A percentile compares a stretch with the other conserved stretches of the same genome.
Conservation (phyloP, 768 basidiomycete species). For the Xerocomellus dryophilus region DNA sequence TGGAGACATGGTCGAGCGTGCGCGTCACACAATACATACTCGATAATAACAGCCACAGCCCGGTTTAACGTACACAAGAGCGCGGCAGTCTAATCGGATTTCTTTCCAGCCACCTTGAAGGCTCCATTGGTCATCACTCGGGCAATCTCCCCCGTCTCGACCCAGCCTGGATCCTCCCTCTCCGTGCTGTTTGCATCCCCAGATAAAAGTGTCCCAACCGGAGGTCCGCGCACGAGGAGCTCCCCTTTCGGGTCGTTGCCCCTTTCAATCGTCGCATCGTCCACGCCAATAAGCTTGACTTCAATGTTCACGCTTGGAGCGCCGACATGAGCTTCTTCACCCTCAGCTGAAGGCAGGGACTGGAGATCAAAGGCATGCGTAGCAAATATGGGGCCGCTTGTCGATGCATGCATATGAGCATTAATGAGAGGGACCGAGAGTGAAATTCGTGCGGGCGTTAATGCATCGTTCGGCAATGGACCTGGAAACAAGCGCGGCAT, state of each 20-base stretch:
- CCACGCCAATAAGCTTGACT: slow-evolving; percentile 67
- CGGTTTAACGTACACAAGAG: neutral
- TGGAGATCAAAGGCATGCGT: slow-evolving; percentile 86
- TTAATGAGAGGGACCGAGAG: slow-evolving; percentile 76
- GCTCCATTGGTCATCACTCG: slow-evolving; percentile 65
- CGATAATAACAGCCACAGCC: neutral
- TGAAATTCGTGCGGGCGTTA: slow-evolving; percentile 67
- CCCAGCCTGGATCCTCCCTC: slow-evolving; percentile 43
- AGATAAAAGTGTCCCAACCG: slow-evolving; percentile 53
- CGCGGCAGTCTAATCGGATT: neutral
- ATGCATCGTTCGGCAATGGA: slow-evolving; percentile 42
- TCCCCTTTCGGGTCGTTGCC: slow-evolving; percentile 65
- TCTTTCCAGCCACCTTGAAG: slow-evolving; percentile 40
- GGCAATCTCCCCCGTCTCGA: slow-evolving; percentile 41
- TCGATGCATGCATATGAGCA: slow-evolving; percentile 55
- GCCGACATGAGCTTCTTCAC: slow-evolving; percentile 52
- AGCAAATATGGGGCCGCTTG: slow-evolving; percentile 75
- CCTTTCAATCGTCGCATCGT: slow-evolving; percentile 60
- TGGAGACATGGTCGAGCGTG: slow-evolving; percentile 11
- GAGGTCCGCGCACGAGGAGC: slow-evolving; percentile 67
- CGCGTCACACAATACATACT: no score
- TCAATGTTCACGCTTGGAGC: slow-evolving; percentile 87
- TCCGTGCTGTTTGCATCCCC: slow-evolving; percentile 33
- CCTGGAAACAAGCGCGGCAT: slow-evolving; percentile 36
- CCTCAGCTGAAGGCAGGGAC: slow-evolving; percentile 47